A percentile compares a stretch with the other conserved stretches of the same genome.
Conservation (phyloP, 805 yeast species). For the Zygoascus bituminiphila region DNA sequence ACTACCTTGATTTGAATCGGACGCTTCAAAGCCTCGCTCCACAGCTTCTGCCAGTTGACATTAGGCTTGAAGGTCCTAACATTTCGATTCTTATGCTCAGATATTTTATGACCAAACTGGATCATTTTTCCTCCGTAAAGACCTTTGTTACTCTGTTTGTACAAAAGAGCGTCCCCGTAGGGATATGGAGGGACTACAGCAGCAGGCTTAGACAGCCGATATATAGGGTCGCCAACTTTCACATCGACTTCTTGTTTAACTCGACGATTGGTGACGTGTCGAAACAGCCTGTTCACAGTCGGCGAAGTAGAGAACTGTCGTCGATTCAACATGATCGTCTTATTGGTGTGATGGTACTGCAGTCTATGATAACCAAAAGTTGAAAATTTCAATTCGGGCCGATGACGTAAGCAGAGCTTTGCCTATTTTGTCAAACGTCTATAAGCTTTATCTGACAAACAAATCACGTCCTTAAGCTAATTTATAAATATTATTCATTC, state of each 20-base stretch:
- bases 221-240: conserved; percentile 42
- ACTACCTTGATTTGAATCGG: conserved; percentile 54
- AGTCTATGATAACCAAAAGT: too few relatives aligned
- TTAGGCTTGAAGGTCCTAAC: conserved; percentile 77
- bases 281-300: conserved; percentile 15
- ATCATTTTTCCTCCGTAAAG: conserved; percentile 84
- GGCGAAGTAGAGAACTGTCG: conserved; percentile 8
- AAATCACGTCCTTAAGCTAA: too few relatives aligned
- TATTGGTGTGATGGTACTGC: neutral
- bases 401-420: neutral
- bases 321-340: neutral
- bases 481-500: neutral
- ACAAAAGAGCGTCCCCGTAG: conserved; percentile 69
- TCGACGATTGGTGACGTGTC: conserved; percentile 24
- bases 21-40: conserved; percentile 72
- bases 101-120: conserved; percentile 65
- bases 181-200: conserved; percentile 55
- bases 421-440: too few relatives aligned
- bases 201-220: conserved; percentile 34
- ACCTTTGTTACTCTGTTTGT: conserved; percentile 81
- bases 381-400: neutral
- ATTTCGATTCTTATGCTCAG: conserved; percentile 68
- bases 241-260: conserved; percentile 24
- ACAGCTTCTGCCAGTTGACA: conserved; percentile 61
- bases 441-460: too few relatives aligned